phyloP scores from a whole-genome alignment of 257 asterid species.

The Sherardia arvensis region DNA sequence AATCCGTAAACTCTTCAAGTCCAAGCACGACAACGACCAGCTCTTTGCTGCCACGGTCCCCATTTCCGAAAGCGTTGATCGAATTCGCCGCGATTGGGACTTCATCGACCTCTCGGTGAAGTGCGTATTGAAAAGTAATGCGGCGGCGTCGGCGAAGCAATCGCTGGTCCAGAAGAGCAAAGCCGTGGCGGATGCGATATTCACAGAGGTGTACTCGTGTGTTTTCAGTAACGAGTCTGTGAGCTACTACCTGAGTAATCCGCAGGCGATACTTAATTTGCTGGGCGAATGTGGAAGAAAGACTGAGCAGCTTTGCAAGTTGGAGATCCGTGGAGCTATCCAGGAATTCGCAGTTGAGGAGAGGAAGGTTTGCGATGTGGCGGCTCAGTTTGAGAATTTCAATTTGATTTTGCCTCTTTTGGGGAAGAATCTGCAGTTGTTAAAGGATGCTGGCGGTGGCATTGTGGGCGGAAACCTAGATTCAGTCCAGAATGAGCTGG shows the following conservation, averaged over 20 bases:
- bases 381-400: not conserved
- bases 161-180: not conserved
- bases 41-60: not conserved
- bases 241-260: not conserved
- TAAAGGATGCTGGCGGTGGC: not conserved
- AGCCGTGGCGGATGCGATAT: not conserved
- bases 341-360: not conserved
- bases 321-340: not conserved
- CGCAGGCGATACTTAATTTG: not conserved
- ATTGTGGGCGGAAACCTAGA: not conserved
- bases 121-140: not conserved
- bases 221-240: not conserved
- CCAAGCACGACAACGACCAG: not conserved
- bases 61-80: not conserved
- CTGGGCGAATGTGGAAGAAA: not conserved
- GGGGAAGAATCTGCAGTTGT: not conserved
- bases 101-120: not conserved
- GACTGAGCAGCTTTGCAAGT: not conserved
- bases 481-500: not conserved
- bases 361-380: not conserved
- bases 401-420: not conserved
- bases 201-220: not conserved
- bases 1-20: not conserved
- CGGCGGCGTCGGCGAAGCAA: not conserved
- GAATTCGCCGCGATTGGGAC: not conserved